These are phyloP conservation scores for Xylariaceae sp. DNA, from an alignment of 2,329 filamentous ascomycete species.

Conservation along the genomic window DNA sequence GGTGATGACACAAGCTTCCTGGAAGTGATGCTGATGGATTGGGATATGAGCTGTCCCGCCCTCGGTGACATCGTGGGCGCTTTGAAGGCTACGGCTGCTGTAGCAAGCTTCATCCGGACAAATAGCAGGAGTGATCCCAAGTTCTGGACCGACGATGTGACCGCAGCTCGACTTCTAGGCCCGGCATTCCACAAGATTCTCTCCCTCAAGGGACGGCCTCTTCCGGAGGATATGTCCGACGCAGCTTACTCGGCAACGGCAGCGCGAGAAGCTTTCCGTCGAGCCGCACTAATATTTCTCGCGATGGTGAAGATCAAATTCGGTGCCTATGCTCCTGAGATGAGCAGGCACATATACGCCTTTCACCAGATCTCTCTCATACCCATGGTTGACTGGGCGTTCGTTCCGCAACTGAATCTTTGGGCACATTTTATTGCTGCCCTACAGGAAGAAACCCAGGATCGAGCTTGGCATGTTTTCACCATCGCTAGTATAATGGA, in stretches of 20 bases:
- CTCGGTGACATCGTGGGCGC: constrained; percentile 21
- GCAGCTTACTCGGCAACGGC: constrained; percentile 16
- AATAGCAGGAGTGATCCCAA: constrained; percentile 5
- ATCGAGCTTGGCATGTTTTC: constrained; percentile 19
- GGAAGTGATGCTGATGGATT: constrained; percentile 14
- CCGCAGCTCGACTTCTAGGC: constrained; percentile 17
- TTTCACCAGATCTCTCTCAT: constrained; percentile 24
- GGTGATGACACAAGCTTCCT: constrained; percentile 15
- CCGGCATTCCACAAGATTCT: constrained; percentile 23
- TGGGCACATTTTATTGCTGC: constrained; percentile 25
- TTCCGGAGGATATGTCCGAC: constrained; percentile 14
- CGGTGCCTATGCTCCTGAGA: constrained; percentile 16
- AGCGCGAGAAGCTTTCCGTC: constrained; percentile 22
- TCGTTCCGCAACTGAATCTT: constrained; percentile 25
- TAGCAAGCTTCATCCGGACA: constrained; percentile 24
- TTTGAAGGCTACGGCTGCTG: constrained; percentile 19
- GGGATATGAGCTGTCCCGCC: constrained; percentile 16
- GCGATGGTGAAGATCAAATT: constrained; percentile 19
- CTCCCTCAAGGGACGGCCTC: constrained; percentile 18
- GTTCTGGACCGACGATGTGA: constrained; percentile 24
- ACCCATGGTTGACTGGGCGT: constrained; percentile 20
- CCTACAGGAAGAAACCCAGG: constrained; percentile 15
- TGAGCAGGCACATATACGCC: constrained; percentile 19
- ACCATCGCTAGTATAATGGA: constrained; percentile 23
- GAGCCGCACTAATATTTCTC: constrained; percentile 23